These are phyloP conservation scores for Cladorrhinum sp. DNA, from an alignment of 2,329 filamentous ascomycete species.

Conservation along the genomic window DNA sequence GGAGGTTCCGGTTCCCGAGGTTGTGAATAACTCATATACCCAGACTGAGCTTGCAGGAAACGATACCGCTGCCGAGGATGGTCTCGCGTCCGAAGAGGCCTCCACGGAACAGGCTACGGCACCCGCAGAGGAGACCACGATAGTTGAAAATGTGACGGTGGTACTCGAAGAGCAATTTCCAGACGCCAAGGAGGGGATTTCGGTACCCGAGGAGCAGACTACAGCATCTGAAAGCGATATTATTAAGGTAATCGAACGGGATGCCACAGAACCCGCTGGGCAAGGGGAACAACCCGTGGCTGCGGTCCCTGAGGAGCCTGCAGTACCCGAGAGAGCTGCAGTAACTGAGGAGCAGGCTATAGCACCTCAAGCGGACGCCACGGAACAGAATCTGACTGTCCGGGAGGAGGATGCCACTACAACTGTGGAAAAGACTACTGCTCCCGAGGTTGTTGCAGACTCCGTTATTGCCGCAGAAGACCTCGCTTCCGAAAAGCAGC, in stretches of 20 bases:
- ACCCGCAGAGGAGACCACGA: neutral
- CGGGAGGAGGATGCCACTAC: neutral
- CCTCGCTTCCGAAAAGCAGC: neutral
- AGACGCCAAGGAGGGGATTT: neutral
- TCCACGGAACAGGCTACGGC: neutral
- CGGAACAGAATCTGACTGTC: neutral
- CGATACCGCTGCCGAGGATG: neutral
- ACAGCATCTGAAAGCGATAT: no score
- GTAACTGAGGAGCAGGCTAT: neutral
- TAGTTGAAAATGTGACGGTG: no score
- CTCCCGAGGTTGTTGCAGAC: neutral
- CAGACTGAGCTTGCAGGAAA: neutral
- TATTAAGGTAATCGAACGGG: no score
- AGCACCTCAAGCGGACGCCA: neutral
- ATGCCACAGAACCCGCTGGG: no score
- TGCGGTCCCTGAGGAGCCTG: neutral
- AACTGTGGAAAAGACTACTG: neutral
- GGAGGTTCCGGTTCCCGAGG: neutral
- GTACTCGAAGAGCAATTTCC: no score
- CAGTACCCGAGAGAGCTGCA: neutral
- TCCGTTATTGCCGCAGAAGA: neutral
- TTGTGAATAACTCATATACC: neutral
- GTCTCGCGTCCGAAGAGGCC: neutral
- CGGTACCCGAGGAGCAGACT: neutral
- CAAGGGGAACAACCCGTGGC: neutral